Base-by-base conservation (phyloP, 768 basidiomycete genomes). In the Phaeotremella skinneri region DNA sequence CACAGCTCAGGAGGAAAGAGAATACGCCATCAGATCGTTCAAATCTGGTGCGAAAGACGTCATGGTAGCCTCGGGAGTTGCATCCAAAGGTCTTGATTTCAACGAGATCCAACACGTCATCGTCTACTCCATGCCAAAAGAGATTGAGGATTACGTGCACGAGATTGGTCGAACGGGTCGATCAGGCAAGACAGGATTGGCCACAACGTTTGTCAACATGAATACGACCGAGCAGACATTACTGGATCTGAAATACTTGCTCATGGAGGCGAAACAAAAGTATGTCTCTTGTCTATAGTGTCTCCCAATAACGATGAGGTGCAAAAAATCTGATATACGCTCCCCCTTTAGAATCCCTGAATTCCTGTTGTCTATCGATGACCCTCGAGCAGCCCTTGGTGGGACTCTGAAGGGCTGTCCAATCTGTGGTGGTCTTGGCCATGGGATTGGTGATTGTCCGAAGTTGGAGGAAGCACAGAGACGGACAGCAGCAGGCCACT, bases 81-180 rank as follows among this genome's bases (percentile, higher is more conserved):
- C 94, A 0, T 96, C 91, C 37, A 98, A 99, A 77, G 96, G 96
- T 27, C 84, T 99, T 60, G 96, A 99, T 78, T 99, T 99, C 79
- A 92, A 89, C 76, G 96, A 98, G 72, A 94, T 99, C 58, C 92
- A 97, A 69, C 96, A 97, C 75, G 93, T 98, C 73, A 97, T 99
- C 78, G 98, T 97, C 62, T 99, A 93, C 77, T 87, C 89, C 29
- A 98, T 99, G 96, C 96, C 96, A 0, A 99, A 98, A 78, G 96
- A 99, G 80, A 99, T 99, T 63, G 96, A 99, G 61, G 96, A 99
- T 76, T 99, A 99, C 70, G 94, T 98, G 50, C 96, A 99, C 80
- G 94, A 99, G 78, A 98, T 98, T 65, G 96, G 96, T 26, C 88
- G 96, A 60, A 99, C 96, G 5, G 96, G 96, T 52, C 86, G 96